Evolutionary conservation across 306 rosid species (phyloP).

Genomic region (Fagus sylvatica): DNA sequence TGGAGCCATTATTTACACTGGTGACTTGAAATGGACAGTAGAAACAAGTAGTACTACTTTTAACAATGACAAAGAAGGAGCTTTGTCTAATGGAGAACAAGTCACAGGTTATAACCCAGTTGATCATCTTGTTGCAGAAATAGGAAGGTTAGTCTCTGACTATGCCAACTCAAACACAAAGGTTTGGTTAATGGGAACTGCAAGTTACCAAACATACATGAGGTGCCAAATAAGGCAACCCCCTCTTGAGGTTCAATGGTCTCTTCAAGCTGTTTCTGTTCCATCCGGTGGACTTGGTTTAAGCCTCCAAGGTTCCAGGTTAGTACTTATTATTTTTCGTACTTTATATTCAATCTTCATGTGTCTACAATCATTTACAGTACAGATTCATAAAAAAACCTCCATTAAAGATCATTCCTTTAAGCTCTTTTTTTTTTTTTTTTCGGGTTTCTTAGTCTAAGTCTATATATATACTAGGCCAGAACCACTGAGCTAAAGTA

Average conservation of each 20-base stretch:
- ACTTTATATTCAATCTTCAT: background rate
- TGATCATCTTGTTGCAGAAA: conserved; percentile 66
- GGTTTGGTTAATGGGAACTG: conserved; percentile 74
- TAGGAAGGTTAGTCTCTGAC: conserved; percentile 55
- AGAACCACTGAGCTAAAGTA: conserved; percentile 44
- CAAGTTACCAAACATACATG: conserved; percentile 82
- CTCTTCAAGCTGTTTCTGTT: conserved; percentile 87
- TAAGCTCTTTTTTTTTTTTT: conserved; percentile 14
- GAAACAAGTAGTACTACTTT: background rate
- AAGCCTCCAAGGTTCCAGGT: conserved; percentile 85
- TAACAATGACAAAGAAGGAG: conserved; percentile 36
- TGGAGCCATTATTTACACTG: conserved; percentile 59
- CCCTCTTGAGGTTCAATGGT: conserved; percentile 79
- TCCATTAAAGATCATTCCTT: conserved; percentile 20
- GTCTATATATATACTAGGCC: conserved; percentile 36
- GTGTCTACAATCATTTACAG: background rate
- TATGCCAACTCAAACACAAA: conserved; percentile 36
- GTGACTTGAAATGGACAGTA: conserved; percentile 80
- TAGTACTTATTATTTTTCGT: conserved; percentile 6
- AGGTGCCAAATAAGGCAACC: conserved; percentile 87
- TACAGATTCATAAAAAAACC: conserved; percentile 7
- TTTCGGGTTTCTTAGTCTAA: too few relatives aligned
- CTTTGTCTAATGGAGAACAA: conserved; percentile 12
- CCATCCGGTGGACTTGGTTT: conserved; percentile 83
- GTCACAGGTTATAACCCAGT: conserved; percentile 44